Conservation (phyloP, 2,329 filamentous ascomycete genomes). For the Xylariaceae sp. region DNA sequence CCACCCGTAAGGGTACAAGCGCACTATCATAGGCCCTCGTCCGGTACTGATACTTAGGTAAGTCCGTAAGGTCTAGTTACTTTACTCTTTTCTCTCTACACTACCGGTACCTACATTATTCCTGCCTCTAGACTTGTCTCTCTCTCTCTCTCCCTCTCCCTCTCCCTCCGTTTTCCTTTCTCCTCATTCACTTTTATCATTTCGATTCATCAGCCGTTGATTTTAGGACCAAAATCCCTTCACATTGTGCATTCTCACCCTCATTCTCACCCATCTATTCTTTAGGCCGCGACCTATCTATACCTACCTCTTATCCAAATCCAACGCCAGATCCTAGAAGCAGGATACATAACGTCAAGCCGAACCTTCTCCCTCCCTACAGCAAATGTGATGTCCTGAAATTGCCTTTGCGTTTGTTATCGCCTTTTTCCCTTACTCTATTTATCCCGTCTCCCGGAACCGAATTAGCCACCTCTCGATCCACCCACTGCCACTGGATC, state of each 20-base stretch:
- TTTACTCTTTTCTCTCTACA: too few relatives aligned
- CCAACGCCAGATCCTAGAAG: not conserved
- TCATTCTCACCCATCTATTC: slow-evolving; percentile 4
- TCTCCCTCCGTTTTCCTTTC: not conserved
- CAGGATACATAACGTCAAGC: not conserved
- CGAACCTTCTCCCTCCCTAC: not conserved
- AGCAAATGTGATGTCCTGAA: slow-evolving; percentile 24
- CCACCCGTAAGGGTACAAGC: too few relatives aligned
- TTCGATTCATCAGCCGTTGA: slow-evolving; percentile 1
- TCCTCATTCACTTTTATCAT: not conserved
- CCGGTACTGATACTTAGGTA: too few relatives aligned
- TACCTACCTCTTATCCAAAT: not conserved
- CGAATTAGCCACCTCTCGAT: slow-evolving; percentile 19
- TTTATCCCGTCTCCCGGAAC: slow-evolving; percentile 14
- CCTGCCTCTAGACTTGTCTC: not conserved
- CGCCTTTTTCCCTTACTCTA: not conserved
- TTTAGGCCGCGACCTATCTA: not conserved
- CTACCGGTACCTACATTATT: too few relatives aligned
- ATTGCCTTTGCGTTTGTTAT: slow-evolving; percentile 22
- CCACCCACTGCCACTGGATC: slow-evolving; percentile 15
- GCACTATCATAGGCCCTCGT: too few relatives aligned
- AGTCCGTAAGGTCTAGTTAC: too few relatives aligned
- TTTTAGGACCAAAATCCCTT: not conserved
- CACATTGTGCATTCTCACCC: not conserved
- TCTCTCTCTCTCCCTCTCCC: not conserved